Base-by-base conservation (phyloP, 1,139 yeast species). In the Debaryomyces nepalensis region DNA sequence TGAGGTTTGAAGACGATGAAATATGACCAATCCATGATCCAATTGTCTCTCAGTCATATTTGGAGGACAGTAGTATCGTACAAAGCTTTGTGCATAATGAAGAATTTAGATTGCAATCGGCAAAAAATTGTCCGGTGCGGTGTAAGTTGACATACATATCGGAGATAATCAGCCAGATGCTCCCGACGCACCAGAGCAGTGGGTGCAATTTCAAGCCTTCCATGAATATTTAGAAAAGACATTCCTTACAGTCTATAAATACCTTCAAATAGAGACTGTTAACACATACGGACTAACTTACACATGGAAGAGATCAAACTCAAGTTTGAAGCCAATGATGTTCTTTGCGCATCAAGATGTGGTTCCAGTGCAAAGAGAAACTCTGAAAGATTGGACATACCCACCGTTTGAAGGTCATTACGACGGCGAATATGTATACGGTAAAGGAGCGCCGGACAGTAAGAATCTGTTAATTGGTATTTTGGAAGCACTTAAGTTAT, bases 271-370 rank as follows among this genome's bases (percentile, higher is more conserved):
- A 22, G 82, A 80, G 39, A 68, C 63, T 26, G 79, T 83, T 43
- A 84, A 84, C 55, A 69, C 75, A 21, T 73, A 77, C 43, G 88
- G 87, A 1, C 60, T 84, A 40, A 70, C 85, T 15, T 78, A 68
- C 55, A 77, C 84, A 10, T 81, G 84, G 81, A 58, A 74, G 45
- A 89, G 90, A 16, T 54, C 73, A 0, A 63, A 79, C 42, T 21
- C 55, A 4, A 44, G 51, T 3, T 60, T 80, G 51, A 77, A 81
- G 55, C 91, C 91, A 4, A 49, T 80, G 11, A 54, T 84, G 55
- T 61, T 84, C 26, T 76, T 81, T 63, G 86, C 87, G 2, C 93
- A 85, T 58, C 84, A 79, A 55, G 91, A 84, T 56, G 86, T 82
- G 4, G 91, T 85, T 15, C 91, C 91, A 1, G 85, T 83, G 11